Conservation (phyloP, 768 basidiomycete species). For the Hericium coralloides region DNA sequence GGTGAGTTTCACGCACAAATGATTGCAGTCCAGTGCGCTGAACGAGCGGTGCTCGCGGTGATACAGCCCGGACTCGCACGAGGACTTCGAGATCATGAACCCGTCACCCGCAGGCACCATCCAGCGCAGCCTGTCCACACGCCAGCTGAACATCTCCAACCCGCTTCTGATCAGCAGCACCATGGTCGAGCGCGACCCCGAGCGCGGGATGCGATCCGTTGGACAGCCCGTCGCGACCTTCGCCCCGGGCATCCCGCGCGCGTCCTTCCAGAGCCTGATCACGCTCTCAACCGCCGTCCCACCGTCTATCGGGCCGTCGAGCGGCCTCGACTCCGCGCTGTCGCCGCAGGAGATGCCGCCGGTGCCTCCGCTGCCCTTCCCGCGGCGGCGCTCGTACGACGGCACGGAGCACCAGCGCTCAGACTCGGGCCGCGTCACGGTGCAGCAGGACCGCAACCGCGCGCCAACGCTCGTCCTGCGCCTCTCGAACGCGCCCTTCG, state of each 20-base stretch:
- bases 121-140: slow-evolving; percentile 2
- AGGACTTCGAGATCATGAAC: slow-evolving; percentile 10
- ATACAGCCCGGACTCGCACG: slow-evolving; percentile 8
- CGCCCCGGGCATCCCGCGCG: background rate
- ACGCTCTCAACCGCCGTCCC: background rate
- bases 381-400: background rate
- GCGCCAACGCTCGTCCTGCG: slow-evolving; percentile 11
- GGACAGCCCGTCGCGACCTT: slow-evolving; percentile 1
- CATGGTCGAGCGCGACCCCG: slow-evolving; percentile 7
- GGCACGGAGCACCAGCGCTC: background rate
- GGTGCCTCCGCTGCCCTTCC: background rate
- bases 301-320: background rate
- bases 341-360: too few relatives aligned
- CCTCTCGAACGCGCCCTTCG: slow-evolving; percentile 2
- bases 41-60: background rate
- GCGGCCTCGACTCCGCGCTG: background rate
- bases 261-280: background rate
- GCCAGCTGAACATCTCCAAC: slow-evolving; percentile 6
- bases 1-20: slow-evolving; percentile 35
- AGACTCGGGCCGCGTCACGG: slow-evolving; percentile 1
- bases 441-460: background rate
- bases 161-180: slow-evolving; percentile 6
- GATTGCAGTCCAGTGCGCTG: background rate
- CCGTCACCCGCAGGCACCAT: background rate
- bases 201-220: background rate